phyloP scores from a whole-genome alignment of 2,329 filamentous ascomycete genomes.

The Waltergamsia citrina region DNA sequence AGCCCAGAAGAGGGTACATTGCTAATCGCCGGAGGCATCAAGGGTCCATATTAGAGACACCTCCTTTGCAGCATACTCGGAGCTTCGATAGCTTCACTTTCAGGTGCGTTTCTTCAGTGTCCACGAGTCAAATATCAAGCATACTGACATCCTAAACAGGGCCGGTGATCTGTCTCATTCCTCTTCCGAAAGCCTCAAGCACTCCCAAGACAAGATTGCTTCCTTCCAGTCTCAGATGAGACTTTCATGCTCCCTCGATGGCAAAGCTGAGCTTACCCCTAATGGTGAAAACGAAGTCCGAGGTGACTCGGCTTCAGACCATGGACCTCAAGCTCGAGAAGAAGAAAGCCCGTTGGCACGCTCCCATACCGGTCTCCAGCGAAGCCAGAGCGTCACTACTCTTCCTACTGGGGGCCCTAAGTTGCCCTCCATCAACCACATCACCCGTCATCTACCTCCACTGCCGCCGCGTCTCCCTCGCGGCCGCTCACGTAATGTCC shows the following conservation, averaged over 20 bases:
- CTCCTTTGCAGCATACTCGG: background rate
- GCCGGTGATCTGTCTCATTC: background rate
- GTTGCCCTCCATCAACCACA: constrained; percentile 38
- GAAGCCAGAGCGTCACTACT: constrained; percentile 60
- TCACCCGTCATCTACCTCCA: constrained; percentile 11
- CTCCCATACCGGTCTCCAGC: constrained; percentile 47
- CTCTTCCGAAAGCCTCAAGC: background rate
- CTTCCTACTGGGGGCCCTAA: constrained; percentile 24
- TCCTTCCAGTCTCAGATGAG: constrained; percentile 41
- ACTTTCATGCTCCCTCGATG: constrained; percentile 76
- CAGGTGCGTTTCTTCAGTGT: too few species aligned
- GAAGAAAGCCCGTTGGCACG: constrained; percentile 36
- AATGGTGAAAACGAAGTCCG: constrained; percentile 51
- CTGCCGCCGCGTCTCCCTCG: constrained; percentile 21
- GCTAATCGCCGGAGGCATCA: constrained; percentile 44
- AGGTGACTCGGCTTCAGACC: constrained; percentile 46
- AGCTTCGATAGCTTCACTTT: background rate
- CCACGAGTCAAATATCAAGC: too few species aligned
- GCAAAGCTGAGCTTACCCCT: constrained; percentile 72
- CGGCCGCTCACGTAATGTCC: constrained; percentile 76
- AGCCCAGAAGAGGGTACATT: constrained; percentile 37
- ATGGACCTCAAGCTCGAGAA: constrained; percentile 29
- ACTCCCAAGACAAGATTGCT: too few species aligned
- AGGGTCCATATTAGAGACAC: constrained; percentile 29
- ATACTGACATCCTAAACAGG: too few species aligned